Evolutionary conservation across 2,329 filamentous ascomycete species (phyloP), one percentile per base, ranked within the genome.

Genomic region (Sporothrix phasma): DNA sequence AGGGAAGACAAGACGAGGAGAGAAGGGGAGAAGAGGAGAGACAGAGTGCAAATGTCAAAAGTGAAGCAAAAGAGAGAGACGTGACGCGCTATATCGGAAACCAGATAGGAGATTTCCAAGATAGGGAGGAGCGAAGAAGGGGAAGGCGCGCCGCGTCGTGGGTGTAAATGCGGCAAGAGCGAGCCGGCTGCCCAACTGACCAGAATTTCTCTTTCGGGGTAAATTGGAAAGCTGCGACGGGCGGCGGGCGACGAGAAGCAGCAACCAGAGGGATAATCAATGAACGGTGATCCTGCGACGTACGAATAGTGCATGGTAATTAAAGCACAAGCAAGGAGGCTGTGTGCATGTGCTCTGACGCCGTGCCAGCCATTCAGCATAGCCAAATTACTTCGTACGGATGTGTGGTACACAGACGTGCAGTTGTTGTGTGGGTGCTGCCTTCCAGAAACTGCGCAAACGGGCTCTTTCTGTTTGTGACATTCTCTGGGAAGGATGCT

Each of bases 311-410:
- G 47, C 24, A 51, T 51, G 47, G 24, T 7, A 51, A 60, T 26
- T 46, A 61, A 61, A 61, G 59, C 45, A 61, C 29, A 51, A 39
- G 59, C 26, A 61, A 51, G 59, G 59, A 61, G 59, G n/a, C 11
- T 41, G 59, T 29, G 45, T 19, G 31, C 11, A 29, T 15, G 41
- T 41, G 45, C 45, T 62, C 46, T 62, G 60, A 34, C 47, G 47
- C 22, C 43, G 39, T 37, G 19, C 59, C 31, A 26, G 46, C 59
- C 24, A 59, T 31, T n/a, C 31, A 24, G 56, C 56, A 46, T 39
- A 31, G 56, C 39, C 22, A 60, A 31, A 60, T 19, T 45, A 13
- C n/a, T n/a, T n/a, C n/a, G n/a, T n/a, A n/a, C 26, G 19, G 41
- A 34, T 37, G 29, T 47, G 26, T 49, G 58, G 24, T 17, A 47